Evolutionary conservation across 2,329 filamentous ascomycete species (phyloP), one percentile per base, ranked within the genome.

Genomic region (Fonsecaea pedrosoi): DNA sequence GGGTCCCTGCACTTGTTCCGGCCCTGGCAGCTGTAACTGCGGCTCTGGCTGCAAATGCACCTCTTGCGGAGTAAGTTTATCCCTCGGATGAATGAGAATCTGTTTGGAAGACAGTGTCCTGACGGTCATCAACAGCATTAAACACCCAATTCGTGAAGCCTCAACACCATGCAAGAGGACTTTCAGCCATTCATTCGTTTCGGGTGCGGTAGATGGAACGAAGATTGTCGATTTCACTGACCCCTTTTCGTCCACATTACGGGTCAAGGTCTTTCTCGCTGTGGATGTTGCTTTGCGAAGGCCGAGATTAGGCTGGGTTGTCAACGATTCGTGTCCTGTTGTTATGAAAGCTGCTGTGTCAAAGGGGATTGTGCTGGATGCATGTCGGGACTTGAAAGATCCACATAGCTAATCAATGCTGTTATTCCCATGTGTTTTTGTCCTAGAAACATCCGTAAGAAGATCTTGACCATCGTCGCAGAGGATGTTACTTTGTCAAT

Each of bases 1-100:
- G 66, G 62, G 55, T 60, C 66, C 66, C 12, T 65, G 62, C 59
- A 65, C 54, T 37, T 65, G 66, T 60, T 65, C 66, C 59, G 62
- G 66, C 42, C 54, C 62, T 12, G 48, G 50, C 37, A 62, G 7
- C 59, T 68, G 66, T 62, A 55, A 61, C 15, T 68, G 66, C 63
- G 66, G 66, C 58, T 13, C 62, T 42, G 54, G 54, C 12, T 68
- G 66, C 59, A 59, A 68, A 62, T 68, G 66, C 54, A 62, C 66
- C 13, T 42, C 66, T 8, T 68, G 66, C 55, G 66, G 66, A 10
- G 62, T 65, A 63, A 56, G 66, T 68, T 21, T 9, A 8, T 50
- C 3, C 18, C 8, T 12, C 5, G 9, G 9, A 38, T 25, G 3
- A 50, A 50, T 3, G 8, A 25, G 45, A 50, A 21, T 21, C 2